Percentiles rank a stretch among this genome's conserved stretches.
Evolutionary conservation across 139 green algal genomes (phyloP).

Genomic region (Chlorella vulgaris): DNA sequence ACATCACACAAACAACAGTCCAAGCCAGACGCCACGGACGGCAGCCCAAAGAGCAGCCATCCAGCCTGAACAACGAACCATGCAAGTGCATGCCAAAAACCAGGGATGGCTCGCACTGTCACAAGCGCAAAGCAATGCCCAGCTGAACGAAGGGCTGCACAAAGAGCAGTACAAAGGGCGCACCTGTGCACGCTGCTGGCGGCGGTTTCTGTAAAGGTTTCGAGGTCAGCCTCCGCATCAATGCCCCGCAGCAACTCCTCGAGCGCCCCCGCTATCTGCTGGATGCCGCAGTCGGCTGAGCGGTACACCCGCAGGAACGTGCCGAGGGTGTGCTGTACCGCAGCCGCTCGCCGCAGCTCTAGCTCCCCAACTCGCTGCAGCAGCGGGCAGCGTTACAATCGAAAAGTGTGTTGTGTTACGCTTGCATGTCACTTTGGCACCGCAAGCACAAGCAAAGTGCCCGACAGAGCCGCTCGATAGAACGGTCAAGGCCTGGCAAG

Average conservation of each 20-base stretch:
- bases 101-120: too few species aligned
- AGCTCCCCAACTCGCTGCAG: constrained; percentile 46
- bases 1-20: too few species aligned
- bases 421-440: too few species aligned
- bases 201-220: constrained; percentile 27
- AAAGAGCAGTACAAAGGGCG: too few species aligned
- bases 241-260: constrained; percentile 16
- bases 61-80: too few species aligned
- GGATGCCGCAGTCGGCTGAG: background rate
- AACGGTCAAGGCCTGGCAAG: too few species aligned
- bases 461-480: too few species aligned
- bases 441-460: too few species aligned
- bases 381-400: background rate
- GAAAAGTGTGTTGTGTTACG: too few species aligned
- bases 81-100: too few species aligned
- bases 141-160: background rate
- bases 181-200: constrained; percentile 35
- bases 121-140: background rate
- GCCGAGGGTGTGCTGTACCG: constrained; percentile 31
- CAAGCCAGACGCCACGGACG: too few species aligned
- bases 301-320: constrained; percentile 31
- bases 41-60: too few species aligned
- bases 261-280: constrained; percentile 16
- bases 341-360: constrained; percentile 51
- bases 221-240: constrained; percentile 40